These are phyloP conservation scores for Macrolepiota albuminosa DNA, from an alignment of 768 basidiomycete species.

Conservation along the genomic window DNA sequence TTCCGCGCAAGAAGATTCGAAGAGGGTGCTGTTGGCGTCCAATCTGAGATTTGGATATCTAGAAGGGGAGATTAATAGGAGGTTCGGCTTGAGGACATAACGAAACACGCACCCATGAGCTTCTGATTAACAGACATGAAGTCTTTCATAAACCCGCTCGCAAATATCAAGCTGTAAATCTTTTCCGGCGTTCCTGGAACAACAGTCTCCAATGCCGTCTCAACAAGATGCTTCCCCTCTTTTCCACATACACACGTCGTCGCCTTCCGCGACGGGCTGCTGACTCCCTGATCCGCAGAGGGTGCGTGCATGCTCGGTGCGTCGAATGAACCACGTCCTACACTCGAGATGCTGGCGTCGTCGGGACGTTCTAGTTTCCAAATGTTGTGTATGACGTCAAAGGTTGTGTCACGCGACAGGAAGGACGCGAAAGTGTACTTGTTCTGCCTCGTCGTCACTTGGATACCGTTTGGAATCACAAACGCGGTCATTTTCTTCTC, in stretches of 20 bases:
- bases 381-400: slow-evolving; percentile 93
- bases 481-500: slow-evolving; percentile 99
- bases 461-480: slow-evolving; percentile 95
- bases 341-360: slow-evolving; percentile 34
- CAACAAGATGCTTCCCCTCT: slow-evolving; percentile 63
- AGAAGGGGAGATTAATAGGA: neutral
- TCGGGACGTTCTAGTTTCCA: slow-evolving; percentile 90
- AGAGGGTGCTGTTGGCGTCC: slow-evolving; percentile 64
- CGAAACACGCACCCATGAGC: slow-evolving; percentile 62
- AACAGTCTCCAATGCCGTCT: slow-evolving; percentile 70
- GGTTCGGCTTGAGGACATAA: neutral
- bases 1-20: slow-evolving; percentile 76
- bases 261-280: slow-evolving; percentile 37
- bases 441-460: slow-evolving; percentile 73
- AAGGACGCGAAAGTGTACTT: slow-evolving; percentile 97
- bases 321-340: slow-evolving; percentile 32
- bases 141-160: slow-evolving; percentile 92
- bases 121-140: slow-evolving; percentile 91
- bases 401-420: slow-evolving; percentile 92
- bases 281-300: slow-evolving; percentile 16
- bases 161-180: slow-evolving; percentile 94
- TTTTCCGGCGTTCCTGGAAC: slow-evolving; percentile 92
- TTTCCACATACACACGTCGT: slow-evolving; percentile 74
- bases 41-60: slow-evolving; percentile 97
- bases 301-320: slow-evolving; percentile 13